Evolutionary conservation across 208 protist genomes (phyloP), one percentile per base, ranked within the genome.

Genomic region (Balamuthia mandrillaris): DNA sequence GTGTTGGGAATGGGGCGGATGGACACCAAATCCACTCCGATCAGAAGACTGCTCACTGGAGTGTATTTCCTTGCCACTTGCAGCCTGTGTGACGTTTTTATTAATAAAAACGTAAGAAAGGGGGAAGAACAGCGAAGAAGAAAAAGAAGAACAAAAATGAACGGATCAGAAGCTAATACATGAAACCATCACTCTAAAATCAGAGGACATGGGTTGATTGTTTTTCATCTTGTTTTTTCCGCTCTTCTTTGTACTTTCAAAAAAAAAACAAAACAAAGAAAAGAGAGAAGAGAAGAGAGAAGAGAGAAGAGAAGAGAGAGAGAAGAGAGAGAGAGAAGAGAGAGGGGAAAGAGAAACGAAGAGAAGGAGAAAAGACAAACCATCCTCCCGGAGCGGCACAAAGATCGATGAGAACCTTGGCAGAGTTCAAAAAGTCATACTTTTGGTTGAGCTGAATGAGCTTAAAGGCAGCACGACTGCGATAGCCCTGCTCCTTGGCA

Each of bases 401-500:
- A 49, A 96, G 88, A 92, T 95, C 93, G 45, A 96, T 65, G 58
- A 90, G 79, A n/a, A 70, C 88, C 27, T 93, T 90, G 12, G 96
- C 94, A 66, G 94, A 94, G 29, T 89, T 88, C 16, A 99, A 93
- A 87, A 99, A 99, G 86, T 99, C 94, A 88, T 98, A 99, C 91
- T 99, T 98, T 87, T 97, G 95, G 89, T 99, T 99, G 0, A 99
- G 92, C 93, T 99, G 98, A 47, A 99, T 96, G 14, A 99, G 91
- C 92, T 99, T 99, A 95, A 99, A 99, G 24, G 98, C 96, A 42
- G 98, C 96, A 94, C 98, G 97, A 31, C 97, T 95, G 79, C 98
- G 93, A 87, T 97, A 99, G 41, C 98, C 98, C 85, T 98, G 96
- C 68, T 99, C 96, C 94, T 99, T 99, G 42, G 98, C 98, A 29